Conservation (phyloP, 352 stramenopile genomes). For the Plasmopara halstedii region DNA sequence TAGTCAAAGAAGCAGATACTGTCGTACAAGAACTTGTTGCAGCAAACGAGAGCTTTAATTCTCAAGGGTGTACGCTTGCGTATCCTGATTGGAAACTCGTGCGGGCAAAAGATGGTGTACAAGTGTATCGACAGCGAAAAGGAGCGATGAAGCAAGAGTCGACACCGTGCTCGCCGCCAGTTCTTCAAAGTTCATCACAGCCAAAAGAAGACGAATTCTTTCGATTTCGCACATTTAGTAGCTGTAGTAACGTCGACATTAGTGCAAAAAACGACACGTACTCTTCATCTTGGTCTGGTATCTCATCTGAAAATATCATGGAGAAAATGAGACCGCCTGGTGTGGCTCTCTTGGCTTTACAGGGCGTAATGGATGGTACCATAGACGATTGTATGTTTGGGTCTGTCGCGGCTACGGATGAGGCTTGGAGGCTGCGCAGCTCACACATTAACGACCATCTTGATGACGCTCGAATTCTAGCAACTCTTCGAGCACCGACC, state of each 20-base stretch:
- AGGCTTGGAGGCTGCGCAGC: constrained; percentile 34
- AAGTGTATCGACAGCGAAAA: constrained; percentile 25
- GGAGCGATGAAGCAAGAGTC: too few species aligned
- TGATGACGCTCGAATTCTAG: constrained; percentile 27
- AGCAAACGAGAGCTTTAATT: constrained; percentile 28
- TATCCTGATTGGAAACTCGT: constrained; percentile 29
- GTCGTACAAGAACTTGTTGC: constrained; percentile 35
- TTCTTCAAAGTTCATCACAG: constrained; percentile 10
- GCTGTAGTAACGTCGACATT: not conserved
- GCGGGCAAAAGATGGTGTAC: constrained; percentile 25
- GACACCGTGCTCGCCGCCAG: too few species aligned
- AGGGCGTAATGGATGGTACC: constrained; percentile 36
- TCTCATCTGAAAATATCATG: constrained; percentile 12
- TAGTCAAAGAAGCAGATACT: constrained; percentile 29
- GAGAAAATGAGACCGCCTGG: constrained; percentile 22
- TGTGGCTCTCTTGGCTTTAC: constrained; percentile 33
- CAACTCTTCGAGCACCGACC: constrained; percentile 25
- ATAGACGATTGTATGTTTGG: constrained; percentile 50
- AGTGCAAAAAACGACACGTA: not conserved
- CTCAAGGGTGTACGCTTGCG: constrained; percentile 13
- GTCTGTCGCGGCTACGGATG: constrained; percentile 32
- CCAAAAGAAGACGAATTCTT: constrained; percentile 5
- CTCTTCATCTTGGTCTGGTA: constrained; percentile 2
- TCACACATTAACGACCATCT: constrained; percentile 42
- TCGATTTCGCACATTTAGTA: constrained; percentile 3